Conservation (phyloP, 163 green algal species). For the Botryococcus braunii region DNA sequence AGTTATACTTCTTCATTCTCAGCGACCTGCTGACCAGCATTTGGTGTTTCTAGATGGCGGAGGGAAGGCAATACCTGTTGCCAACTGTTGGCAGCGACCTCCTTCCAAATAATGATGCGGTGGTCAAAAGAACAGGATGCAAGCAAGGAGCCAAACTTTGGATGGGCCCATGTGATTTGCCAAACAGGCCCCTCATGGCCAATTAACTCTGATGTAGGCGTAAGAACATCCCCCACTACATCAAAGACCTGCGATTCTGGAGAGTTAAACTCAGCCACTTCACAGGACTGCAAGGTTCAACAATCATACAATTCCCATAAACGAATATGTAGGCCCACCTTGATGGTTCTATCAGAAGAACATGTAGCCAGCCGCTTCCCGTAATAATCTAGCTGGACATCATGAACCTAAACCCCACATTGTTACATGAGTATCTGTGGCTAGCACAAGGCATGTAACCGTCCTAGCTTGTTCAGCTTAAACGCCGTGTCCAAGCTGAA, state of each 20-base stretch:
- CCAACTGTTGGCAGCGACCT: constrained; percentile 65
- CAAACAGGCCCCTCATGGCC: constrained; percentile 94
- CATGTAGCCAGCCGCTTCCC: constrained; percentile 86
- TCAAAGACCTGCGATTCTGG: constrained; percentile 78
- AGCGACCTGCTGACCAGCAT: too few relatives aligned
- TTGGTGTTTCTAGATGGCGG: neutral
- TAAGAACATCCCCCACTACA: constrained; percentile 61
- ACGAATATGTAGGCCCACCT: constrained; percentile 21
- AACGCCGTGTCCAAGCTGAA: too few relatives aligned
- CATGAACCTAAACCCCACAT: constrained; percentile 42
- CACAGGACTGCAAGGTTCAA: neutral
- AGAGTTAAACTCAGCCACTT: too few relatives aligned
- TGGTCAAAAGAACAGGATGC: constrained; percentile 90
- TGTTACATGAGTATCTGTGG: neutral
- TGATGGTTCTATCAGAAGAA: constrained; percentile 86
- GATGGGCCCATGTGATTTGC: constrained; percentile 84
- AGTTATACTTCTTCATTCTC: too few relatives aligned
- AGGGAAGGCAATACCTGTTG: constrained; percentile 18
- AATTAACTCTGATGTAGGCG: constrained; percentile 58
- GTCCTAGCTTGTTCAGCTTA: too few relatives aligned
- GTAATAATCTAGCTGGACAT: constrained; percentile 96
- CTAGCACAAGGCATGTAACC: too few relatives aligned
- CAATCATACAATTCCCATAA: neutral
- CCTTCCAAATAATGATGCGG: constrained; percentile 91
- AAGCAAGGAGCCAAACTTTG: constrained; percentile 87